phyloP scores from a whole-genome alignment of 2,329 filamentous ascomycete species.

The Balansia obtecta region DNA sequence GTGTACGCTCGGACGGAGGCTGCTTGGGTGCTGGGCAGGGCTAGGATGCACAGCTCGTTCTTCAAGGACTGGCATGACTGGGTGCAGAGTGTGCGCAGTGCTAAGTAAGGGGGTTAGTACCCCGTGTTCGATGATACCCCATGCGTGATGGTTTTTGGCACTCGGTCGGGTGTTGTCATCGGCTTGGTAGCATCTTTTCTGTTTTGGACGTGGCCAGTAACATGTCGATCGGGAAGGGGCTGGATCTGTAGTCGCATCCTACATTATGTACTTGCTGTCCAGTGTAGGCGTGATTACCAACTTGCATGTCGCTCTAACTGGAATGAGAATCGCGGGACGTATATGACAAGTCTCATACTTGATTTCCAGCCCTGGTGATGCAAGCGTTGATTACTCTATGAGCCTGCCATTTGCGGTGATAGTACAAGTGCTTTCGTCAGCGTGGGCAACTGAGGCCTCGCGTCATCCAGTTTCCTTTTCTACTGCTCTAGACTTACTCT shows the following conservation, averaged over 20 bases:
- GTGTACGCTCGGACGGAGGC: constrained; percentile 52
- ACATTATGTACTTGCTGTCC: too few relatives aligned
- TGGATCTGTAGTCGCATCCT: too few relatives aligned
- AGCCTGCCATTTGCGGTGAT: constrained; percentile 20
- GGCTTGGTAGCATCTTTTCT: too few relatives aligned
- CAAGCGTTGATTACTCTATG: constrained; percentile 24
- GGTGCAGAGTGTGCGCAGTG: constrained; percentile 40
- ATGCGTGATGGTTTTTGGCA: not conserved
- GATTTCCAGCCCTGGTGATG: constrained; percentile 8
- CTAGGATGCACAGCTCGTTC: constrained; percentile 50
- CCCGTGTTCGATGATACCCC: not conserved
- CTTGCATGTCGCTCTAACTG: too few relatives aligned
- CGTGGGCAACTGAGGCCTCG: not conserved
- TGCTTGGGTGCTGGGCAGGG: constrained; percentile 44
- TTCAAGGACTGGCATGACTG: constrained; percentile 67
- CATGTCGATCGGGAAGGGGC: too few relatives aligned
- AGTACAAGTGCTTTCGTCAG: constrained; percentile 19
- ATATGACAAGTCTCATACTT: not conserved
- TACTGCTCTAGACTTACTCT: constrained; percentile 20
- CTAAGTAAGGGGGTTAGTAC: not conserved
- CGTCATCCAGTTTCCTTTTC: not conserved
- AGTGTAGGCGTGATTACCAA: too few relatives aligned
- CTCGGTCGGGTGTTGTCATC: too few relatives aligned
- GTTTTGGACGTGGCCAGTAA: too few relatives aligned
- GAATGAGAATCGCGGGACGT: not conserved